A percentile compares a stretch with the other conserved stretches of the same genome.
phyloP scores from a whole-genome alignment of 2,329 filamentous ascomycete genomes.

The Pyrenochaeta sp. region DNA sequence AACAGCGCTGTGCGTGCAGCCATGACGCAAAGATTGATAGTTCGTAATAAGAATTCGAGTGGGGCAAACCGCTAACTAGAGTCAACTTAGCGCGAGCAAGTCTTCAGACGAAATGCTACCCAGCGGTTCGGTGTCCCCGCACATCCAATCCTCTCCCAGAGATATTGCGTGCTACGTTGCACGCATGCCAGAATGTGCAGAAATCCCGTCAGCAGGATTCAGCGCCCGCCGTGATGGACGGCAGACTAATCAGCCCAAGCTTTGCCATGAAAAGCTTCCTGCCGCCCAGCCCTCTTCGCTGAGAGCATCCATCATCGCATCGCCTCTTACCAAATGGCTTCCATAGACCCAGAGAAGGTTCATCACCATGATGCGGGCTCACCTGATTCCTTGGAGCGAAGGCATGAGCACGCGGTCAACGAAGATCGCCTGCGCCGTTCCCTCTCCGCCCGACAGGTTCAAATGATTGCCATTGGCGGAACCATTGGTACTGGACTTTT shows the following conservation, averaged over 20 bases:
- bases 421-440: slow-evolving; percentile 36
- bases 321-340: slow-evolving; percentile 11
- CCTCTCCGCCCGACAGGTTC: slow-evolving; percentile 59
- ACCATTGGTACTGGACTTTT: slow-evolving; percentile 69
- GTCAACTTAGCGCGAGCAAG: not conserved
- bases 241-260: slow-evolving; percentile 11
- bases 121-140: slow-evolving; percentile 1
- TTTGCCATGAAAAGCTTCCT: slow-evolving; percentile 35
- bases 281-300: slow-evolving; percentile 9
- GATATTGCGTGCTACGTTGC: slow-evolving; percentile 34
- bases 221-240: not conserved
- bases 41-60: not conserved
- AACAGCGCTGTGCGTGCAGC: not conserved
- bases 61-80: not conserved
- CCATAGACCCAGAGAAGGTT: slow-evolving; percentile 24
- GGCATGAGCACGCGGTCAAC: slow-evolving; percentile 22
- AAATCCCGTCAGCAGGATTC: slow-evolving; percentile 7
- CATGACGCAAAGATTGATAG: not conserved
- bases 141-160: slow-evolving; percentile 23
- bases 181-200: slow-evolving; percentile 7
- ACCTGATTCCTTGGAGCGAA: slow-evolving; percentile 17
- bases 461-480: slow-evolving; percentile 70
- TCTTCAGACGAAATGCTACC: slow-evolving; percentile 6
- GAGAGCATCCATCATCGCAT: not conserved
- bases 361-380: slow-evolving; percentile 17